phyloP scores from a whole-genome alignment of 371 early-diverging fungal species.

The Gilbertella persicaria region DNA sequence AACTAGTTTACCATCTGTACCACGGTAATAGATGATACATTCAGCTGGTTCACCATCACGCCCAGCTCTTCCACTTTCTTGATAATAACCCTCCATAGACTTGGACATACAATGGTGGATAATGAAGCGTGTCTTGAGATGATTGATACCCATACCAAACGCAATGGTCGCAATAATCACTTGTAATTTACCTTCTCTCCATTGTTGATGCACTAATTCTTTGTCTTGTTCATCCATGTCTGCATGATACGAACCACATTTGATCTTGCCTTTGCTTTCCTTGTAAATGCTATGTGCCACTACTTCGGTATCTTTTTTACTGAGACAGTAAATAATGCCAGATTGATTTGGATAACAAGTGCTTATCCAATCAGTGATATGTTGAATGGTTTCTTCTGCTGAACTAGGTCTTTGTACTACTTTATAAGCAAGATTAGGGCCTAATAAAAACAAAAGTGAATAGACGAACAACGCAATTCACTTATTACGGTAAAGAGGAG shows the following conservation, averaged over 20 bases:
- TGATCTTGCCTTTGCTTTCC: constrained; percentile 53
- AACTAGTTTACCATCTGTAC: constrained; percentile 51
- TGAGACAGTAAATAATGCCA: constrained; percentile 88
- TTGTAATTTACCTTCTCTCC: constrained; percentile 68
- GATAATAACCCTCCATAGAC: constrained; percentile 89
- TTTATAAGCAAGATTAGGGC: constrained; percentile 71
- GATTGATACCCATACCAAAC: constrained; percentile 91
- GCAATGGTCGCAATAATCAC: constrained; percentile 90
- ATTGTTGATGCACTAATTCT: constrained; percentile 68
- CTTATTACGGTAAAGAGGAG: constrained; percentile 52
- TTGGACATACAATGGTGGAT: constrained; percentile 87
- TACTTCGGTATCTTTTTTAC: constrained; percentile 77
- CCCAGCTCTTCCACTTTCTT: constrained; percentile 92
- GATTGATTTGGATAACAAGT: constrained; percentile 56
- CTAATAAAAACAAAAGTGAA: constrained; percentile 15
- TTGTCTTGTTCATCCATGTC: constrained; percentile 77
- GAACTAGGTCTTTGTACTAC: constrained; percentile 64
- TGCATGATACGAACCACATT: constrained; percentile 79
- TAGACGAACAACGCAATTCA: neutral
- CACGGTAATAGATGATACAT: constrained; percentile 79
- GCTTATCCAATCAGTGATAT: constrained; percentile 66
- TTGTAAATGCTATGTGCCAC: constrained; percentile 60
- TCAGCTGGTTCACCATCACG: constrained; percentile 71
- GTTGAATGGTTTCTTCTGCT: constrained; percentile 56
- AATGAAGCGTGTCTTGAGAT: constrained; percentile 85